Base-by-base conservation (phyloP, 1,284 basidiomycete species). In the Heterobasidion annosum region DNA sequence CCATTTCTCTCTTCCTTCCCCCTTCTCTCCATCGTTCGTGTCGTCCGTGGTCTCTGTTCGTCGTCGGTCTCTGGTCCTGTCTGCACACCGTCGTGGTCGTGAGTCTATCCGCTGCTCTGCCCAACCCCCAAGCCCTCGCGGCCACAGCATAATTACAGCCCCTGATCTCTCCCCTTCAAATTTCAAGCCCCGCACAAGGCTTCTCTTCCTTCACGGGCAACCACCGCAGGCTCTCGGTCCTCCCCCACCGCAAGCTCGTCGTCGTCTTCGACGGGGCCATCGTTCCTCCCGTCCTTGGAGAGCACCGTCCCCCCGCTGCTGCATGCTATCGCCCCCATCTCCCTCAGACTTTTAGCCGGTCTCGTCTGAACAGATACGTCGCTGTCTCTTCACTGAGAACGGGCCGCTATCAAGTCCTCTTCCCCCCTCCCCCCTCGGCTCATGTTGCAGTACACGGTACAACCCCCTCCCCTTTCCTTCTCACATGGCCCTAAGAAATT, bases 371-470 rank as follows among this genome's bases (percentile, higher is more conserved):
- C 66, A 58, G 52, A 54, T 49, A n/a, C 33, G 19, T 49, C 52
- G 48, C 53, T 35, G 33, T 51, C 48, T 54, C 53, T 50, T 54
- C 48, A 43, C 37, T 52, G 34, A 34, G 58, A 49, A 55, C 37
- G 46, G 43, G 16, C 45, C 44, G 34, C 43, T 40, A 47, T 55
- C 62, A 63, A 62, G 56, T 57, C 52, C 32, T 44, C 57, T 54
- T 48, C 42, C 42, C 47, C 51, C 48, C 49, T 52, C 54, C 54
- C 48, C 49, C 51, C 57, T 57, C 45, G 53, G 58, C 70, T 65
- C 73, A 87, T 86, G 84, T 81, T 87, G 80, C 83, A 85, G 74
- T 83, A 80, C 65, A 76, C 81, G 55, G 73, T 78, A 58, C 67
- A 67, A 61, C 79, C 79, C 58, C 78, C 81, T 44, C 74, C 76